These are phyloP conservation scores for Populus ilicifolia DNA, from an alignment of 345 rosid species.

Conservation along the genomic window DNA sequence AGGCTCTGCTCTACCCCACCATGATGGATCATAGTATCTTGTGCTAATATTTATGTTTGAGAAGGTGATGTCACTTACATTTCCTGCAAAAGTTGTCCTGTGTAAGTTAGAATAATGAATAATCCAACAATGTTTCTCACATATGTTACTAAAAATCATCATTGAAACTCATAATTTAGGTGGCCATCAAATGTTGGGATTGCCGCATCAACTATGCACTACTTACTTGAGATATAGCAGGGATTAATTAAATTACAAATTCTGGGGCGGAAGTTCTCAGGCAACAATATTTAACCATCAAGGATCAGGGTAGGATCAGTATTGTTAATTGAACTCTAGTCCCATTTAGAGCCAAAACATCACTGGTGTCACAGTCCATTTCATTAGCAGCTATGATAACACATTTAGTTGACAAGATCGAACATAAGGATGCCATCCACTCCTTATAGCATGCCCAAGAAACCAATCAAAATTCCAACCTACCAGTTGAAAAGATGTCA, in stretches of 20 bases:
- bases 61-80: conserved; percentile 69
- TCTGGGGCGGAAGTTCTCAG: not conserved
- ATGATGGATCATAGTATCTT: conserved; percentile 74
- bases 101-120: not conserved
- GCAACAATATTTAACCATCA: not conserved
- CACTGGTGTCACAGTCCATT: not conserved
- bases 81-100: conserved; percentile 49
- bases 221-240: not conserved
- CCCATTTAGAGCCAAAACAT: not conserved
- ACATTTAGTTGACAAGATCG: not conserved
- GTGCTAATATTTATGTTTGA: conserved; percentile 82
- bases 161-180: not conserved
- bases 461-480: not conserved
- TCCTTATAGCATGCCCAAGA: not conserved
- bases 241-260: not conserved
- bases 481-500: not conserved
- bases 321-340: not conserved
- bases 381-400: not conserved
- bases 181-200: not conserved
- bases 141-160: not conserved
- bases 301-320: not conserved
- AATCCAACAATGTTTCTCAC: not conserved
- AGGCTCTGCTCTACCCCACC: conserved; percentile 99
- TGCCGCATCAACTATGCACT: not conserved
- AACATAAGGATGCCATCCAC: not conserved